Base-by-base conservation (phyloP, 2,329 filamentous ascomycete genomes). In the Epichloe festucae region DNA sequence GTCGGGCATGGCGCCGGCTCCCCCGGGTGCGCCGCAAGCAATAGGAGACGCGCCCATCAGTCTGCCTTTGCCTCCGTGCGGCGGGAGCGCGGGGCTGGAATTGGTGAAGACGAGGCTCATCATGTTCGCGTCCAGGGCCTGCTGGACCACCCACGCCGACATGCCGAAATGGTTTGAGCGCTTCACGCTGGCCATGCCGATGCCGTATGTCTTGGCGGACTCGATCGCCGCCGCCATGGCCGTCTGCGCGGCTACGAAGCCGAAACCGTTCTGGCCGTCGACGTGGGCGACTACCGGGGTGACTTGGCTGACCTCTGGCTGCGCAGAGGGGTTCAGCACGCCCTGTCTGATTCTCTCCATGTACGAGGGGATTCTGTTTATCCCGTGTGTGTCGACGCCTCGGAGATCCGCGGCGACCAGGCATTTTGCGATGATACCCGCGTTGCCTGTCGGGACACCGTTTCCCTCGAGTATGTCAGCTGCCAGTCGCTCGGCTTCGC, bases 161-260 rank as follows among this genome's bases (percentile, higher is more conserved):
- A 93, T 93, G 50, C 87, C 87, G 60, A 87, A 90, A 65, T 91
- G 86, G 59, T 91, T 91, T 41, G 82, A 86, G 66, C 85, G 83
- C 65, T 82, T 85, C 60, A 91, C 73, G 53, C 77, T 80, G 0
- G 84, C 84, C 77, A 93, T 82, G 27, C 87, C 87, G 55, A 91
- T 86, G 12, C 86, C 86, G 59, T 75, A 81, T 2, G 68, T 63
- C 23, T 71, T 67, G 0, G 86, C 86, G 67, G 85, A 82, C 10
- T 77, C 73, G 45, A 89, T 79, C 0, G 86, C 86, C 0, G 74
- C 73, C 1, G 66, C 64, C 81, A 91, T 90, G 27, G 77, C 86
- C 51, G 67, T 60, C 45, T 81, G 73, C 0, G 85, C 85, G 0
- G 83, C 80, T 0, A 89, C 71, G 60, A 89, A 89, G 11, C 87